These are phyloP conservation scores for Chaetomiaceae sp. DNA, from an alignment of 2,329 filamentous ascomycete genomes.

Conservation along the genomic window DNA sequence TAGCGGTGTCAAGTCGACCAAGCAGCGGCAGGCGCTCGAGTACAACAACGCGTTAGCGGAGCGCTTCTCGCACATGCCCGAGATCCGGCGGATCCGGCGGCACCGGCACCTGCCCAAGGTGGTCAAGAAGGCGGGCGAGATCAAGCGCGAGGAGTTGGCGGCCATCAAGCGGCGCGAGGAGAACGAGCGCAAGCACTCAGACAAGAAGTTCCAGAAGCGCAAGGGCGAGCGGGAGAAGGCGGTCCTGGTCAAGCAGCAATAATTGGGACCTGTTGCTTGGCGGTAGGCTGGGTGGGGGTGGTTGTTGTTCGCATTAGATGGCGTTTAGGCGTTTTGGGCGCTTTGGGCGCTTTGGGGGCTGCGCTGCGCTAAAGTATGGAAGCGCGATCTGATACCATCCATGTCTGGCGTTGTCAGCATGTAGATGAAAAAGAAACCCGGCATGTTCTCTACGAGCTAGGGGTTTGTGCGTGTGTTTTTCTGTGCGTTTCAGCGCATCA, in stretches of 20 bases:
- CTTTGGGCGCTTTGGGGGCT: conserved; percentile 19
- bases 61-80: conserved; percentile 91
- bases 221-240: conserved; percentile 74
- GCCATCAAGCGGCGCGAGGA: conserved; percentile 87
- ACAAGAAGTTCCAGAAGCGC: conserved; percentile 64
- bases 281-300: not conserved
- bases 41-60: conserved; percentile 82
- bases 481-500: not conserved
- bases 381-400: conserved; percentile 20
- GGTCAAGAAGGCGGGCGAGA: conserved; percentile 92
- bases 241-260: conserved; percentile 63
- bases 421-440: not conserved
- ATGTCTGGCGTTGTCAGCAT: conserved; percentile 14
- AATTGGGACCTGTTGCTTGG: conserved; percentile 6
- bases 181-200: conserved; percentile 87
- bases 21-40: conserved; percentile 81
- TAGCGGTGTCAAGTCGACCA: conserved; percentile 76
- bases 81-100: conserved; percentile 81
- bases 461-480: too few relatives aligned
- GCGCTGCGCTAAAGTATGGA: not conserved
- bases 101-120: conserved; percentile 89
- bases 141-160: conserved; percentile 83
- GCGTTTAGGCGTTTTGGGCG: conserved; percentile 7
- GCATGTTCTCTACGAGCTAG: too few relatives aligned
- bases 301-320: not conserved